Evolutionary conservation across 1,284 basidiomycete genomes (phyloP).

Genomic region (Tylopilus sp.): DNA sequence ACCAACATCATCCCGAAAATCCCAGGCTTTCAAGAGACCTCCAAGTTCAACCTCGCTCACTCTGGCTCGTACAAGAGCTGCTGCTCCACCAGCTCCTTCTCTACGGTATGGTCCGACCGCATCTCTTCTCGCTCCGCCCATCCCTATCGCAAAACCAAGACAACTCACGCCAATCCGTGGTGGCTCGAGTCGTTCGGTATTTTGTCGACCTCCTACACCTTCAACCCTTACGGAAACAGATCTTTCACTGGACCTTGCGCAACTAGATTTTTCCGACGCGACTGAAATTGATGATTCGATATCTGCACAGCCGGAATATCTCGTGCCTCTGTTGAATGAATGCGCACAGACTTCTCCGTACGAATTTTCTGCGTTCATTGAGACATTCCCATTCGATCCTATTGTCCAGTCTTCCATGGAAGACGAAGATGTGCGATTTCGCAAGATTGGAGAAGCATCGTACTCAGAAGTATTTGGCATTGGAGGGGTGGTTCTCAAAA

Average conservation of each 20-base stretch:
- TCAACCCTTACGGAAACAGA: slow-evolving; percentile 48
- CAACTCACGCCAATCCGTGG: slow-evolving; percentile 67
- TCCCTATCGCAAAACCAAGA: slow-evolving; percentile 43
- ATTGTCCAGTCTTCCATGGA: slow-evolving; percentile 41
- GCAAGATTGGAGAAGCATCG: slow-evolving; percentile 93
- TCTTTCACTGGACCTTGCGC: slow-evolving; percentile 53
- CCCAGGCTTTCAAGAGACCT: slow-evolving; percentile 6
- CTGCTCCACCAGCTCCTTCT: slow-evolving; percentile 1
- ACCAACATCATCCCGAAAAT: slow-evolving; percentile 16
- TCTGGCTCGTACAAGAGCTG: slow-evolving; percentile 7
- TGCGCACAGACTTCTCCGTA: slow-evolving; percentile 63
- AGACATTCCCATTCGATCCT: slow-evolving; percentile 69
- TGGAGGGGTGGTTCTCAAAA: slow-evolving; percentile 80
- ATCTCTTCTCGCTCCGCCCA: slow-evolving; percentile 10
- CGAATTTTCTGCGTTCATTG: slow-evolving; percentile 77
- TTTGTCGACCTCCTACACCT: slow-evolving; percentile 43
- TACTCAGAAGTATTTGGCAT: slow-evolving; percentile 97
- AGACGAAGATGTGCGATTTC: slow-evolving; percentile 41
- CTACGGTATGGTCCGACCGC: slow-evolving; percentile 3
- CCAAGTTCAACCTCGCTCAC: neutral
- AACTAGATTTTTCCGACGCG: slow-evolving; percentile 41
- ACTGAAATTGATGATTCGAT: slow-evolving; percentile 13
- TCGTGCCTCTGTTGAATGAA: slow-evolving; percentile 60
- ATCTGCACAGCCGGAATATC: slow-evolving; percentile 42
- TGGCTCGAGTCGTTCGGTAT: slow-evolving; percentile 36